Conservation (phyloP, 2,329 filamentous ascomycete species). For the Akanthomyces uredinophilus region DNA sequence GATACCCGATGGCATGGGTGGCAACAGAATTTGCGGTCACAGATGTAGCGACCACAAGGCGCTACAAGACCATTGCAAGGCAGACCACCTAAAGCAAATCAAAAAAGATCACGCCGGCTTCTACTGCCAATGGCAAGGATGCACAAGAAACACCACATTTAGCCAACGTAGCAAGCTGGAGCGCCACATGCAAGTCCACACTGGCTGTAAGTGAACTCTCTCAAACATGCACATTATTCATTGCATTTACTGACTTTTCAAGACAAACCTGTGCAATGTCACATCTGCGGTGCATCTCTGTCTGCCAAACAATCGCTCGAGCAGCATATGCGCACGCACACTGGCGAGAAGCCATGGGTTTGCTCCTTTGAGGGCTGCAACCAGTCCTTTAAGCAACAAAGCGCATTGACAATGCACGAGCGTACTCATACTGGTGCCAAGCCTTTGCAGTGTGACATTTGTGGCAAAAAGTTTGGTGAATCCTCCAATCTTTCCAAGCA, state of each 20-base stretch:
- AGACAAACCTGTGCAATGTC: slow-evolving; percentile 57
- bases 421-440: slow-evolving; percentile 62
- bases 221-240: not conserved
- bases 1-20: slow-evolving; percentile 17
- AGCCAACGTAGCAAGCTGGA: slow-evolving; percentile 59
- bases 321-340: slow-evolving; percentile 63
- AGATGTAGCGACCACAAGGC: slow-evolving; percentile 40
- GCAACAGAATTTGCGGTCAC: slow-evolving; percentile 25
- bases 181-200: slow-evolving; percentile 61
- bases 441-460: slow-evolving; percentile 54
- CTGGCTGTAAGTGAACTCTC: slow-evolving; percentile 48
- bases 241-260: slow-evolving; percentile 10
- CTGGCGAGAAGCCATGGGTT: slow-evolving; percentile 57
- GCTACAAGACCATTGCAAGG: slow-evolving; percentile 51
- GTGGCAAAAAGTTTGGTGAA: slow-evolving; percentile 56
- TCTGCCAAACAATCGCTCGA: slow-evolving; percentile 64
- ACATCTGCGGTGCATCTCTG: slow-evolving; percentile 51
- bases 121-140: slow-evolving; percentile 52
- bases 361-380: slow-evolving; percentile 47
- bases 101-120: slow-evolving; percentile 43
- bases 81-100: slow-evolving; percentile 42
- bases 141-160: slow-evolving; percentile 49
- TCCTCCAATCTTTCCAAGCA: slow-evolving; percentile 65
- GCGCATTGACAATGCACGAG: slow-evolving; percentile 63
- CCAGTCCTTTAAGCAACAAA: slow-evolving; percentile 62